Conservation (phyloP, 2,329 filamentous ascomycete genomes). For the Zalaria obscura region DNA sequence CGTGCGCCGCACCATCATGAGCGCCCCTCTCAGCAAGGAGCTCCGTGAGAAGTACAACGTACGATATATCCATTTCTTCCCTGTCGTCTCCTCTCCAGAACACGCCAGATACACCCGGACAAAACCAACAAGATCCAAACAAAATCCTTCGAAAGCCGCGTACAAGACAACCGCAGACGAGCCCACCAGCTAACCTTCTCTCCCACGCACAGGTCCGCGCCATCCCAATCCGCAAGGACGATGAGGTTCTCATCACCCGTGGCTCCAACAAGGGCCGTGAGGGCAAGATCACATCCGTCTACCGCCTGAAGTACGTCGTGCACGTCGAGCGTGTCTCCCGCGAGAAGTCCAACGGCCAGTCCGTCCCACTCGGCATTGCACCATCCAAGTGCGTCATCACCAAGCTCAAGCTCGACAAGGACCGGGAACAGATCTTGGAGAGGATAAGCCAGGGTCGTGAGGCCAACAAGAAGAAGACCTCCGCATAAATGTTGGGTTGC, state of each 20-base stretch:
- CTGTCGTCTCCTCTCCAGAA: too few relatives aligned
- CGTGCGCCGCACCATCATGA: constrained; percentile 93
- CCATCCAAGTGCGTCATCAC: constrained; percentile 96
- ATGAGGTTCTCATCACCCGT: constrained; percentile 67
- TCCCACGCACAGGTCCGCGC: constrained; percentile 56
- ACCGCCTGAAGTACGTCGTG: constrained; percentile 95
- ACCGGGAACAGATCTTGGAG: constrained; percentile 78
- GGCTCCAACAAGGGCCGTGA: constrained; percentile 94
- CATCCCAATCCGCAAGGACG: constrained; percentile 95
- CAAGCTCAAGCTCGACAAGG: constrained; percentile 97
- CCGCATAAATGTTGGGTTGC: constrained; percentile 9
- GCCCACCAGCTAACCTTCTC: constrained; percentile 6
- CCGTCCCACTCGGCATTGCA: constrained; percentile 85
- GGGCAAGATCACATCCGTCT: constrained; percentile 95
- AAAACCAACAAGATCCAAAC: too few relatives aligned
- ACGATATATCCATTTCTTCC: constrained; percentile 22
- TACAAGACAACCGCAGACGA: background rate
- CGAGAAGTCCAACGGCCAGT: constrained; percentile 96
- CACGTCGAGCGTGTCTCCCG: constrained; percentile 94
- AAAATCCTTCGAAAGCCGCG: too few relatives aligned
- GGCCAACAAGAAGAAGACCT: constrained; percentile 45
- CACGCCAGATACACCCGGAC: too few relatives aligned
- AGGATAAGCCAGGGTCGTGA: constrained; percentile 71
- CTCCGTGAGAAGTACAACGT: constrained; percentile 99
- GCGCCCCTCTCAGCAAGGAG: constrained; percentile 89